These are phyloP conservation scores for Hypsizygus marmoreus DNA, from an alignment of 768 basidiomycete genomes.

Conservation along the genomic window DNA sequence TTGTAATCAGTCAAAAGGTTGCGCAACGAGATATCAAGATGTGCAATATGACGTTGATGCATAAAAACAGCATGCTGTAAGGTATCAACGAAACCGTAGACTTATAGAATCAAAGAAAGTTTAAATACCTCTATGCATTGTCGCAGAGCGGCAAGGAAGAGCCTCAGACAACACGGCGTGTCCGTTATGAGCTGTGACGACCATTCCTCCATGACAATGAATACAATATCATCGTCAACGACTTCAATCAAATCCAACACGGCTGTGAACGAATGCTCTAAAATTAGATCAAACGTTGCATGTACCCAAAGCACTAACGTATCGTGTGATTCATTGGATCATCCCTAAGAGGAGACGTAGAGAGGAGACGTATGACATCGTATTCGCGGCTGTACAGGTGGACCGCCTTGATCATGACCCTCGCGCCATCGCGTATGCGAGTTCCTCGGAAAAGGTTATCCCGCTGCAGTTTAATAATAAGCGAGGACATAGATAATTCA, in stretches of 20 bases:
- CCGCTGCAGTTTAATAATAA: conserved; percentile 43
- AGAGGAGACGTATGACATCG: conserved; percentile 57
- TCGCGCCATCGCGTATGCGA: conserved; percentile 48
- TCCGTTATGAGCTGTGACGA: conserved; percentile 58
- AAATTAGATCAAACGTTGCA: conserved; percentile 11
- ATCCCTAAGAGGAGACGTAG: conserved; percentile 48
- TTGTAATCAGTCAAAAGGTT: conserved; percentile 70
- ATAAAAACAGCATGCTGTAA: conserved; percentile 68
- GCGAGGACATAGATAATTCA: conserved; percentile 1
- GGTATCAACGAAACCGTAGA: conserved; percentile 1
- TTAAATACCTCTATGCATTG: conserved; percentile 67
- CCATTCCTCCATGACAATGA: conserved; percentile 86
- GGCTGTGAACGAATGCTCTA: conserved; percentile 39
- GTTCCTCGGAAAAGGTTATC: conserved; percentile 74
- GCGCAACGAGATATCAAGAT: conserved; percentile 70
- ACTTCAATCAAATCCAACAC: conserved; percentile 64
- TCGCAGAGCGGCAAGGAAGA: conserved; percentile 57
- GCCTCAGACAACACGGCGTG: conserved; percentile 50
- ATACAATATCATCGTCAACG: conserved; percentile 50
- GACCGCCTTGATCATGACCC: conserved; percentile 70
- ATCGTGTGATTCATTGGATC: conserved; percentile 78
- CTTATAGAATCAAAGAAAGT: background rate
- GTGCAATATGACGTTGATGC: conserved; percentile 65
- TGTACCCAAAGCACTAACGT: conserved; percentile 49
- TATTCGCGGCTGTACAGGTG: conserved; percentile 64